Evolutionary conservation across 2,329 filamentous ascomycete species (phyloP), one percentile per base, ranked within the genome.

Genomic region (Aspergillus caelatus): DNA sequence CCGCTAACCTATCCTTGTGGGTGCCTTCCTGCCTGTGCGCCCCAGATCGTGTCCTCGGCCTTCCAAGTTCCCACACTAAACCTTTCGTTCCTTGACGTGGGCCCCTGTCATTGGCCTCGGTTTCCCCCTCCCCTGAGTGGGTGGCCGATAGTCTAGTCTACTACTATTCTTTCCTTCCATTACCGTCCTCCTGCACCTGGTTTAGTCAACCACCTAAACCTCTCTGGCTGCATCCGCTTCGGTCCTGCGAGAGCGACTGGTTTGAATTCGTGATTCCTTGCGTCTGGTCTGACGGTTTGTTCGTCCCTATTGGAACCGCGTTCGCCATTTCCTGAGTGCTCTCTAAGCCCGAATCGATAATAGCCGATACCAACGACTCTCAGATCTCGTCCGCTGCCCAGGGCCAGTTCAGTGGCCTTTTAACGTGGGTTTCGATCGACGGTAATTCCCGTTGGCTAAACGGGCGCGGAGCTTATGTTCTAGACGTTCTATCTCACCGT

Each of bases 401-500:
- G 23, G 45, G 23, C 45, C 45, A 14, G n/a, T 26, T 52, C 48
- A 28, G 12, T 16, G 12, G 9, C 9, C 19, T n/a, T 21, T 41
- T 14, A 28, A 52, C 48, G 48, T 52, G 16, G 48, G 50, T 41
- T 58, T 58, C 23, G 62, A 65, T 63, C 63, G 54, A 62, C 63
- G 59, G 34, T 53, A n/a, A 26, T 62, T 34, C 57, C 57, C 54
- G 58, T 60, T 63, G 57, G 55, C 59, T 58, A 56, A 64, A 64
- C 66, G 59, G 62, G 58, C 41, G 43, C 53, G 60, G 62, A 57
- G 61, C 62, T 64, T 62, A 65, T 62, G 67, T 69, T 69, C 68
- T 69, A 69, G 68, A 69, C 67, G 64, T 67, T 69, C 65, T 60
- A 68, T 62, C 53, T 59, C 55, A 64, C 57, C 61, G 65, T 68